phyloP scores from a whole-genome alignment of 1,284 basidiomycete species.

The Phellopilus nigrolimitatus region DNA sequence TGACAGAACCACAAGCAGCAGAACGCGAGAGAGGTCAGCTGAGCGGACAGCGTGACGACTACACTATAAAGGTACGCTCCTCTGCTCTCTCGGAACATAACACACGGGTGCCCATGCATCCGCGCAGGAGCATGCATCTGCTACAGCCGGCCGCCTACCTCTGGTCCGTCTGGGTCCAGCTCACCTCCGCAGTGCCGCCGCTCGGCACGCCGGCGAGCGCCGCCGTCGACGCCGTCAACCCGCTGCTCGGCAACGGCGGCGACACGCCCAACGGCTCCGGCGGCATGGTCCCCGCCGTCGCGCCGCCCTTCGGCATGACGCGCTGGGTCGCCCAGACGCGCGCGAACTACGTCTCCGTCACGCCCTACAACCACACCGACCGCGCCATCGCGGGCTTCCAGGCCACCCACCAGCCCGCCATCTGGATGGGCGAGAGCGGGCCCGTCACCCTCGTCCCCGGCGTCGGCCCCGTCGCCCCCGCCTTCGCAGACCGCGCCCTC shows the following conservation, averaged over 20 bases:
- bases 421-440: conserved; percentile 85
- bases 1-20: too few species aligned
- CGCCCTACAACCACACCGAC: conserved; percentile 73
- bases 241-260: conserved; percentile 70
- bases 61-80: too few species aligned
- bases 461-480: conserved; percentile 42
- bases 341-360: conserved; percentile 69
- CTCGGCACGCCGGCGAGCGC: conserved; percentile 35
- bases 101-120: too few species aligned
- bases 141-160: conserved; percentile 17
- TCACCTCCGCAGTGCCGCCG: conserved; percentile 12
- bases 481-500: conserved; percentile 61
- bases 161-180: conserved; percentile 11
- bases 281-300: conserved; percentile 66
- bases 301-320: conserved; percentile 80
- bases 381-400: conserved; percentile 67
- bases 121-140: too few species aligned
- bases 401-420: conserved; percentile 79
- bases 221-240: conserved; percentile 49
- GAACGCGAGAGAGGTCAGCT: too few species aligned
- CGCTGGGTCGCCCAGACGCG: conserved; percentile 74
- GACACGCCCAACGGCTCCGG: conserved; percentile 64
- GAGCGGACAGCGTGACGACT: too few species aligned
- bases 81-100: too few species aligned
- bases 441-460: conserved; percentile 64